A percentile compares a stretch with the other conserved stretches of the same genome.
These are phyloP conservation scores for Phytophthora citrophthora DNA, from an alignment of 352 stramenopile genomes.

Conservation along the genomic window DNA sequence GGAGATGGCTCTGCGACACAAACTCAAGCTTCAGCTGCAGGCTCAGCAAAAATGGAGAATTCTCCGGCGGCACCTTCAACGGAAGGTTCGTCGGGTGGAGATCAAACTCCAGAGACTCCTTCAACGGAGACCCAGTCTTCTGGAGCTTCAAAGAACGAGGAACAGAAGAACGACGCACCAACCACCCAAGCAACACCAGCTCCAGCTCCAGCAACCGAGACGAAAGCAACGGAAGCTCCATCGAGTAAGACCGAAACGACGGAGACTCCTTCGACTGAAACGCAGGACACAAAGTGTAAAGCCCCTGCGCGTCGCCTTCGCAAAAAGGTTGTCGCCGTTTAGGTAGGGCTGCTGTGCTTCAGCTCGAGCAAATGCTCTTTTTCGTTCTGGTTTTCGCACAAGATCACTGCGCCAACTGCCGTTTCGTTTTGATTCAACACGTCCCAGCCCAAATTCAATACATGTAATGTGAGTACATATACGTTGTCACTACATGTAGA, in stretches of 20 bases:
- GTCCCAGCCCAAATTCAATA: too few species aligned
- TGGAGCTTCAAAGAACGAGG: neutral
- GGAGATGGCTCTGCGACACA: conserved; percentile 14
- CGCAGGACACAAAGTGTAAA: conserved; percentile 19
- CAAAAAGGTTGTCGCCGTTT: conserved; percentile 1
- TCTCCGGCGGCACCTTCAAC: neutral
- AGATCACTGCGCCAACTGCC: too few species aligned
- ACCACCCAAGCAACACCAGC: neutral
- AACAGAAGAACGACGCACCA: neutral
- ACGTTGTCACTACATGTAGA: too few species aligned
- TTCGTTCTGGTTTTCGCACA: too few species aligned
- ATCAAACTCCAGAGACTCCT: neutral
- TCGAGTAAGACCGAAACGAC: neutral
- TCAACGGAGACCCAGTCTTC: neutral
- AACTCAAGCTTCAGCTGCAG: conserved; percentile 12
- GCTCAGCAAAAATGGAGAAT: neutral
- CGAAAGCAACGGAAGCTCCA: neutral
- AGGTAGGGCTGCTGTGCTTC: neutral
- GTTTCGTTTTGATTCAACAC: too few species aligned
- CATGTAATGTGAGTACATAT: too few species aligned
- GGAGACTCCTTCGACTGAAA: neutral
- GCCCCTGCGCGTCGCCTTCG: conserved; percentile 19
- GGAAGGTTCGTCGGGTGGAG: neutral
- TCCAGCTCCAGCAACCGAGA: neutral
- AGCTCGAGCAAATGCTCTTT: too few species aligned